phyloP scores from a whole-genome alignment of 192 early-diverging fungal genomes.

The Podila verticillata region DNA sequence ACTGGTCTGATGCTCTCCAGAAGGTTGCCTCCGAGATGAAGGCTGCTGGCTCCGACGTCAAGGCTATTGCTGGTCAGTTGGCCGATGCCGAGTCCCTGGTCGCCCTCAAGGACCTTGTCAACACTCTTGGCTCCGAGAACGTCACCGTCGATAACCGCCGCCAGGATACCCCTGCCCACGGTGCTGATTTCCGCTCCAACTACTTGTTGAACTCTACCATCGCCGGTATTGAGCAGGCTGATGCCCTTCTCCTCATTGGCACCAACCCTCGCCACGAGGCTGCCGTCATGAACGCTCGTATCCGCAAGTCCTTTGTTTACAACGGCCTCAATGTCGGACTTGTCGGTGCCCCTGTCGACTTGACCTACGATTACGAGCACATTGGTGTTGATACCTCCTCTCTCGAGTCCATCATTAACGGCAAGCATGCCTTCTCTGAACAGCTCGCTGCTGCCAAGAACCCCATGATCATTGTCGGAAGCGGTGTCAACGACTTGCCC shows the following conservation, averaged over 20 bases:
- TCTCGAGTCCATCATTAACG: conserved; percentile 76
- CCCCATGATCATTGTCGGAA: conserved; percentile 92
- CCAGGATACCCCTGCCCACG: conserved; percentile 59
- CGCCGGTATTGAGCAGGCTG: conserved; percentile 92
- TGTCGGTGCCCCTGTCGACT: conserved; percentile 78
- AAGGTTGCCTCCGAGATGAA: conserved; percentile 75
- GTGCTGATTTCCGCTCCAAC: conserved; percentile 88
- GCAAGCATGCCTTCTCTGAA: conserved; percentile 77
- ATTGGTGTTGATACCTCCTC: conserved; percentile 72
- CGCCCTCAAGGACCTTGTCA: conserved; percentile 95
- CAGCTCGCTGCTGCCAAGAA: conserved; percentile 86
- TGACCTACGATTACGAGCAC: conserved; percentile 94
- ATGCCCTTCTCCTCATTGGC: conserved; percentile 89
- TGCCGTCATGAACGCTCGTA: conserved; percentile 93
- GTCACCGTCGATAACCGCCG: conserved; percentile 77
- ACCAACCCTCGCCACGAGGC: conserved; percentile 98
- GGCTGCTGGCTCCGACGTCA: conserved; percentile 71
- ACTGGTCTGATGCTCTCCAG: conserved; percentile 89
- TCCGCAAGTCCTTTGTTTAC: conserved; percentile 93
- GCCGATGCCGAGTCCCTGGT: conserved; percentile 95
- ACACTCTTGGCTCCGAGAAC: conserved; percentile 87
- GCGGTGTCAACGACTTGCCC: conserved; percentile 76
- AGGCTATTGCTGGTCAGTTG: conserved; percentile 90
- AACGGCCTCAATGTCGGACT: conserved; percentile 82
- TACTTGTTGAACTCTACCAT: conserved; percentile 88